Base-by-base conservation (phyloP, 1,284 basidiomycete genomes). In the Heterobasidion irregulare region DNA sequence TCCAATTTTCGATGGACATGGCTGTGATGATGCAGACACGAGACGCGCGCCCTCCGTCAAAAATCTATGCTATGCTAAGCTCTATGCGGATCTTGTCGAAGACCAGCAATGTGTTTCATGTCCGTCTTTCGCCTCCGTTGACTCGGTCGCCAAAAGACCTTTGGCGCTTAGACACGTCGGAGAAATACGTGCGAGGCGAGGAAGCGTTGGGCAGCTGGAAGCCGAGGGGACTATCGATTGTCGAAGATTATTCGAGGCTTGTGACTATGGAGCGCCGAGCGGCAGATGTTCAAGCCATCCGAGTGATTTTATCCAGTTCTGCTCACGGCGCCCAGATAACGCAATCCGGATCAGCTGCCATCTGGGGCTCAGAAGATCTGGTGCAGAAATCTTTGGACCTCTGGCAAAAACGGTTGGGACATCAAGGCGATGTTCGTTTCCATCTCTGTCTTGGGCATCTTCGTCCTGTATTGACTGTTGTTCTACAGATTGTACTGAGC, bases 111-210 rank as follows among this genome's bases (percentile, higher is more conserved):
- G 79, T 96, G 44, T 98, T 95, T 72, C 80, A 75, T 34, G 79
- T 98, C 43, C 80, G 82, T 50, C 75, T 98, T 32, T 83, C 83
- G 2, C 94, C 96, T 10, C 90, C 92, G 3, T 72, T 93, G 59
- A 95, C 92, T 8, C 86, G 92, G 46, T 93, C 88, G 2, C 82
- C 92, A 1, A 83, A 84, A 66, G 95, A 98, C 58, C 77, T 98
- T 10, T 98, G 96, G 95, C 77, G 94, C 51, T 75, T 98, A 53
- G 94, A 98, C 72, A 98, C 96, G 1, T 86, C 89, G 15, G 88
- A 91, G 67, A 95, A 93, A 68, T 96, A 95, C 67, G 93, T 99
- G 0, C 79, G 86, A 26, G 94, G 95, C 2, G 94, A 98, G 66
- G 94, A 98, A 64, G 72, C 79, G 2, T 75, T 98, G 32, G 84